These are phyloP conservation scores for Rhizodiscina lignyota DNA, from an alignment of 495 filamentous ascomycete genomes.

Conservation along the genomic window DNA sequence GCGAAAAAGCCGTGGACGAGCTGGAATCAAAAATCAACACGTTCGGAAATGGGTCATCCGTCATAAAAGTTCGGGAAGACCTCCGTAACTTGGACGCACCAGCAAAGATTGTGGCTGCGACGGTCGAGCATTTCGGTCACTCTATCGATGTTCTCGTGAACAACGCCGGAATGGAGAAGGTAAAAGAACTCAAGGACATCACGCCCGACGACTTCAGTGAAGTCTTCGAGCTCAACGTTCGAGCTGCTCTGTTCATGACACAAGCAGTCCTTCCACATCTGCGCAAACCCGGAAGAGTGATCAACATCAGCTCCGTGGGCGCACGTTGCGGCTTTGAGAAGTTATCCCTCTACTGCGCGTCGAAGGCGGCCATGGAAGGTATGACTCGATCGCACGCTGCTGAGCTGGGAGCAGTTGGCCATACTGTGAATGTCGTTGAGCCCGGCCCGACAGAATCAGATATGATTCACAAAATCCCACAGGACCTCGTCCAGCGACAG, in stretches of 20 bases:
- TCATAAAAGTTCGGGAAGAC: constrained; percentile 22
- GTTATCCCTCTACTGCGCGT: constrained; percentile 24
- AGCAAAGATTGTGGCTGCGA: constrained; percentile 15
- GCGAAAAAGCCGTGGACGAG: constrained; percentile 17
- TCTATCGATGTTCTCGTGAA: constrained; percentile 24
- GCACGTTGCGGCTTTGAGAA: constrained; percentile 23
- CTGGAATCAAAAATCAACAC: constrained; percentile 20
- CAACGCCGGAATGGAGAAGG: constrained; percentile 16
- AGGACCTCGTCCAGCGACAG: constrained; percentile 20
- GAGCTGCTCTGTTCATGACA: constrained; percentile 22
- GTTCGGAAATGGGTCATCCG: constrained; percentile 15
- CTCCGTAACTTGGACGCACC: constrained; percentile 17
- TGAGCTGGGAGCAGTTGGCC: constrained; percentile 26
- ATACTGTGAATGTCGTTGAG: constrained; percentile 27
- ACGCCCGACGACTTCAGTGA: constrained; percentile 20
- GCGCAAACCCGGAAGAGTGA: constrained; percentile 29
- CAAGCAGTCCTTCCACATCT: constrained; percentile 32
- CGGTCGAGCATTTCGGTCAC: constrained; percentile 14
- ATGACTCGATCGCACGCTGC: constrained; percentile 26
- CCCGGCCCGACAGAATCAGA: constrained; percentile 27
- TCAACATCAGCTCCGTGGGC: constrained; percentile 36
- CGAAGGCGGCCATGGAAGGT: constrained; percentile 31
- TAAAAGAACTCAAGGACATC: constrained; percentile 14
- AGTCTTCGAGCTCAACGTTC: constrained; percentile 28
- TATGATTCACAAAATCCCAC: constrained; percentile 22